Percentiles rank a stretch among this genome's conserved stretches.
These are phyloP conservation scores for Asterochloris erici DNA, from an alignment of 139 green algal genomes.

Conservation along the genomic window DNA sequence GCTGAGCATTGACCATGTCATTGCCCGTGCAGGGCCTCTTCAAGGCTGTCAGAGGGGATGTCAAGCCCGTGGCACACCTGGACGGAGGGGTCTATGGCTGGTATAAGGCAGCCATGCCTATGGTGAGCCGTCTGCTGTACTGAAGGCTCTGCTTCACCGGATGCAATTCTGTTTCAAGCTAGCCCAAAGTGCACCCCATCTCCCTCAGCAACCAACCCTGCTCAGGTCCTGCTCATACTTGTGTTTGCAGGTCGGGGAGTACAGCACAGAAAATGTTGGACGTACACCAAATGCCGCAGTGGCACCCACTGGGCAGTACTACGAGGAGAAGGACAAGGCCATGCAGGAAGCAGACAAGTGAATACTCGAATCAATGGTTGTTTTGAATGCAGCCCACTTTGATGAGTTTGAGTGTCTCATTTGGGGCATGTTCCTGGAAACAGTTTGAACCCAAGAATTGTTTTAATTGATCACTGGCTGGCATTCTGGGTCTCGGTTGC, in stretches of 20 bases:
- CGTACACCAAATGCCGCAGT: constrained; percentile 31
- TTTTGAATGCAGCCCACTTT: too few species aligned
- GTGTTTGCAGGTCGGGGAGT: constrained; percentile 22
- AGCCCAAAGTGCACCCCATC: too few species aligned
- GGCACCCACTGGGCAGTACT: constrained; percentile 6
- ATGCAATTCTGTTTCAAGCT: too few species aligned
- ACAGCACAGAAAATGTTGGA: constrained; percentile 32
- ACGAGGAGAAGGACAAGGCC: constrained; percentile 10
- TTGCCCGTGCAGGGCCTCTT: constrained; percentile 1
- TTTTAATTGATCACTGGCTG: too few species aligned
- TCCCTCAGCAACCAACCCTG: too few species aligned
- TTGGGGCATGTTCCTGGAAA: too few species aligned
- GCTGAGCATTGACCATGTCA: not conserved
- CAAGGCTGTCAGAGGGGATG: constrained; percentile 5
- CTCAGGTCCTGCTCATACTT: too few species aligned
- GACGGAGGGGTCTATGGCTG: constrained; percentile 48
- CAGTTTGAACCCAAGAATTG: too few species aligned
- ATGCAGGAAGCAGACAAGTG: constrained; percentile 13
- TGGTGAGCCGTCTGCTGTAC: not conserved
- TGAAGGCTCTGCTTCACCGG: too few species aligned
- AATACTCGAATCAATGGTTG: too few species aligned
- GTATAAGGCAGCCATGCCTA: constrained; percentile 24
- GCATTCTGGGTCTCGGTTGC: too few species aligned
- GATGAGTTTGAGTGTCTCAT: too few species aligned
- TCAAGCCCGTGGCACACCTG: constrained; percentile 36